Evolutionary conservation across 176 grass and related monocot species (phyloP).

Genomic region (Pontederia paniculata): DNA sequence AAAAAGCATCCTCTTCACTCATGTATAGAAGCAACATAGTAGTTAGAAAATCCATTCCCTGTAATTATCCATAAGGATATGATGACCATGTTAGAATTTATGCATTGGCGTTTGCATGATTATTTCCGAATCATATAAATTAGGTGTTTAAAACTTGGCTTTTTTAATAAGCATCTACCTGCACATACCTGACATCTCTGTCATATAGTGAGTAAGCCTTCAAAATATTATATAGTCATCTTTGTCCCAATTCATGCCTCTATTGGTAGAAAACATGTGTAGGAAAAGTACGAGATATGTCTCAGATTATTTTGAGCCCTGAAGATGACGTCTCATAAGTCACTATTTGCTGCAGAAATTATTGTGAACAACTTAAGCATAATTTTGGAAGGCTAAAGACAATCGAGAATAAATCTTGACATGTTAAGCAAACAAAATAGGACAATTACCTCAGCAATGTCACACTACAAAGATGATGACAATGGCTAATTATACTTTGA

Average conservation of each 20-base stretch:
- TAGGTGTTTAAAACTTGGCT: background rate
- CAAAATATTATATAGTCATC: slow-evolving; percentile 87
- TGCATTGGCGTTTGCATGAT: background rate
- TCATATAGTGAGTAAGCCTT: slow-evolving; percentile 97
- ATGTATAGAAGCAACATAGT: slow-evolving; percentile 90
- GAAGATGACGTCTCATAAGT: slow-evolving; percentile 91
- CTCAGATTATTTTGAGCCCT: slow-evolving; percentile 90
- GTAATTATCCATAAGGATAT: background rate
- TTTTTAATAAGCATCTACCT: slow-evolving; percentile 41
- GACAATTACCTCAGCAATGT: no score
- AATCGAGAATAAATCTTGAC: no score
- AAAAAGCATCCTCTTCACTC: slow-evolving; percentile 97
- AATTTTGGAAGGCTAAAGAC: background rate
- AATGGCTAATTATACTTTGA: no score
- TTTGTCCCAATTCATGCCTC: slow-evolving; percentile 90
- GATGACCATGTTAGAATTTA: no score
- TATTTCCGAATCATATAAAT: background rate
- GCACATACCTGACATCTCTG: slow-evolving; percentile 91
- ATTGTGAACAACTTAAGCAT: background rate
- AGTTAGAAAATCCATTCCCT: slow-evolving; percentile 99
- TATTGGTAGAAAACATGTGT: slow-evolving; percentile 97
- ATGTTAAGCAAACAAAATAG: no score
- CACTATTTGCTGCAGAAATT: slow-evolving; percentile 63
- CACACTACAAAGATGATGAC: no score
- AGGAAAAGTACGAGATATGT: slow-evolving; percentile 98